Evolutionary conservation across 2,329 filamentous ascomycete genomes (phyloP).

Genomic region (Dothideomycetidae sp.): DNA sequence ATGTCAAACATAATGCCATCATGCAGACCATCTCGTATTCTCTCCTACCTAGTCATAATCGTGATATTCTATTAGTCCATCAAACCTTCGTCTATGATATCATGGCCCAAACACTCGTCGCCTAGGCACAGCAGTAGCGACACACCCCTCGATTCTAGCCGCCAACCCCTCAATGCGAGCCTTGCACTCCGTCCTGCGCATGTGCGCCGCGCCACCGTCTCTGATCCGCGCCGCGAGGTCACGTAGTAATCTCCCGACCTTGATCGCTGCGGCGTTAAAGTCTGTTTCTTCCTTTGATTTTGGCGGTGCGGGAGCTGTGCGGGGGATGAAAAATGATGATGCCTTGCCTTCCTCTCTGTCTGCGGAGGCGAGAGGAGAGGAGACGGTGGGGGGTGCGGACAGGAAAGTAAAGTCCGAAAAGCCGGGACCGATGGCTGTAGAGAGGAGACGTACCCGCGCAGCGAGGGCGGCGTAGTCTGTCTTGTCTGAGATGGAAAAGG

Average conservation of each 20-base stretch:
- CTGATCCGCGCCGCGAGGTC: conserved; percentile 47
- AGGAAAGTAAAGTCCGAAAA: conserved; percentile 20
- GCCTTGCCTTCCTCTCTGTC: conserved; percentile 1
- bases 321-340: neutral
- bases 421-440: conserved; percentile 60
- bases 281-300: conserved; percentile 27
- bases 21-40: too few species aligned
- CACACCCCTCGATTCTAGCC: conserved; percentile 44
- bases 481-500: conserved; percentile 38
- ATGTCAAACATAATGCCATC: too few species aligned
- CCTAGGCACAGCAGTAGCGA: too few species aligned
- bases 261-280: conserved; percentile 62
- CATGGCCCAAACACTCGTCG: too few species aligned
- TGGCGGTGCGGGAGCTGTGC: conserved; percentile 13
- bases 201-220: conserved; percentile 57
- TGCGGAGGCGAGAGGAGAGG: conserved; percentile 9
- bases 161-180: conserved; percentile 59
- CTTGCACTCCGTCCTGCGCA: conserved; percentile 64
- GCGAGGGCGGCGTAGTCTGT: conserved; percentile 57
- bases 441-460: conserved; percentile 53
- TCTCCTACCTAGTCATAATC: too few species aligned
- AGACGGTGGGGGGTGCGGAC: conserved; percentile 14
- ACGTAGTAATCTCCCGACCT: conserved; percentile 46
- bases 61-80: too few species aligned
- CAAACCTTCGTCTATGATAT: too few species aligned